These are phyloP conservation scores for Ustulina deusta DNA, from an alignment of 2,329 filamentous ascomycete species.

Conservation along the genomic window DNA sequence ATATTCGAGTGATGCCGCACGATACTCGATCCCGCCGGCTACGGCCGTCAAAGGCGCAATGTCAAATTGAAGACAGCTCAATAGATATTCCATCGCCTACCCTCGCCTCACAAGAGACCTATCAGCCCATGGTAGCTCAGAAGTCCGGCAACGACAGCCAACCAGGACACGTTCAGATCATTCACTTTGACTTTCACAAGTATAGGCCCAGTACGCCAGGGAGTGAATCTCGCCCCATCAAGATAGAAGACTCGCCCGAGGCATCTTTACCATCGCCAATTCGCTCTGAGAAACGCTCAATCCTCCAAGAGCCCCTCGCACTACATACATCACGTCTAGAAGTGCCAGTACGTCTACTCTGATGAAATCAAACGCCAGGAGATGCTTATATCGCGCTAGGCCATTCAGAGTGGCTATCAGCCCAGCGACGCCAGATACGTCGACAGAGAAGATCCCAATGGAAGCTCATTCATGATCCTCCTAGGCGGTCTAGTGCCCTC, in stretches of 20 bases:
- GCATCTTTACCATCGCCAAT: not conserved
- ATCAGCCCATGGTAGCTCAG: not conserved
- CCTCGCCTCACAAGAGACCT: not conserved
- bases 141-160: not conserved
- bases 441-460: too few species aligned
- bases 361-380: not conserved
- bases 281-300: not conserved
- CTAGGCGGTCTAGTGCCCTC: not conserved
- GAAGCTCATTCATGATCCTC: constrained; percentile 6
- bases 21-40: constrained; percentile 11
- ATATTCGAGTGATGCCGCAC: not conserved
- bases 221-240: constrained; percentile 21
- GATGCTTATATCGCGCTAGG: constrained; percentile 13
- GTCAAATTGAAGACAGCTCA: not conserved
- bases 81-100: not conserved
- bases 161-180: not conserved
- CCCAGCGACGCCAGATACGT: not conserved
- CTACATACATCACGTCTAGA: not conserved
- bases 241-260: constrained; percentile 31
- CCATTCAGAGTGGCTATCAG: not conserved
- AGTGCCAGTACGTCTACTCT: constrained; percentile 7
- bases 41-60: not conserved
- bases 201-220: constrained; percentile 20
- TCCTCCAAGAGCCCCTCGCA: not conserved
- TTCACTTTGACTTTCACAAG: constrained; percentile 21